A percentile compares a stretch with the other conserved stretches of the same genome.
phyloP scores from a whole-genome alignment of 352 stramenopile species.

The Phytopythium litorale region DNA sequence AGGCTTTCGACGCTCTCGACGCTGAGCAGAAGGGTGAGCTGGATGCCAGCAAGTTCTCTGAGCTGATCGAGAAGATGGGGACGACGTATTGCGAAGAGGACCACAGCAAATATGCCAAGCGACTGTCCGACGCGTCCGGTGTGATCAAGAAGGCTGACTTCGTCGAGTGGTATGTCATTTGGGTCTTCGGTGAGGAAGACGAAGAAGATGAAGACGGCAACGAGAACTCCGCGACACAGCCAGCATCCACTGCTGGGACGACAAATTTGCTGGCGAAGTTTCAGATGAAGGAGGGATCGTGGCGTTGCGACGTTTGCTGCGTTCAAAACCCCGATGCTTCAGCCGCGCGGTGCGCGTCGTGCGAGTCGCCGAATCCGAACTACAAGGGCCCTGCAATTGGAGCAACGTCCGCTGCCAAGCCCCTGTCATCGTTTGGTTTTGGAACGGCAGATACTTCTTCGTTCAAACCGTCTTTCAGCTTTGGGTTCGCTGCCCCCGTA shows the following conservation, averaged over 20 bases:
- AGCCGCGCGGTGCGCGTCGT: conserved; percentile 23
- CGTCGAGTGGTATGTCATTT: conserved; percentile 46
- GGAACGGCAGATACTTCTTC: background rate
- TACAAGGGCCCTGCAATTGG: conserved; percentile 3
- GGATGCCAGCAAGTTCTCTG: conserved; percentile 24
- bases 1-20: conserved; percentile 29
- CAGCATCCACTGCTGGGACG: background rate
- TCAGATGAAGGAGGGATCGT: conserved; percentile 19
- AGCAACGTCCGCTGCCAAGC: background rate
- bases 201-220: conserved; percentile 9
- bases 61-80: conserved; percentile 42
- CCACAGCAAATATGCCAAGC: conserved; percentile 18
- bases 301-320: conserved; percentile 26
- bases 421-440: conserved; percentile 1
- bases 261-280: conserved; percentile 18
- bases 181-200: conserved; percentile 29
- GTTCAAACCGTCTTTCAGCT: background rate
- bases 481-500: background rate
- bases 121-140: conserved; percentile 6
- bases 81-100: conserved; percentile 44
- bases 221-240: background rate
- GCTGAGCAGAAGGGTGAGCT: conserved; percentile 18
- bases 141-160: conserved; percentile 35
- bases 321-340: conserved; percentile 17
- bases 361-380: conserved; percentile 27